A percentile compares a stretch with the other conserved stretches of the same genome.
phyloP scores from a whole-genome alignment of 768 basidiomycete genomes.

The Leucosporidium creatinivorum region DNA sequence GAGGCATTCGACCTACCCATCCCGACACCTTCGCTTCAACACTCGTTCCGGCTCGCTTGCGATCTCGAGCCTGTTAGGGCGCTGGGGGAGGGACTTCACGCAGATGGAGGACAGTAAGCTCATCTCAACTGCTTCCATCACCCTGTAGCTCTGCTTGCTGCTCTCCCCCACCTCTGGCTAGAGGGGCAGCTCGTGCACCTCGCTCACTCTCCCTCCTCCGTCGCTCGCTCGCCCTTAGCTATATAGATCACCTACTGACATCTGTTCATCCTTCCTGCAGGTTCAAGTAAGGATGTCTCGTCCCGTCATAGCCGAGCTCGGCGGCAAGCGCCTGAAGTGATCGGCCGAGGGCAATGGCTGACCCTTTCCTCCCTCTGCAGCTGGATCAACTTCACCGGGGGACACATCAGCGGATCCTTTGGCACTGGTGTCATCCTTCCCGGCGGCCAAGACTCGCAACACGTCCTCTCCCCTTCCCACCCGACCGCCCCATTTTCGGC shows the following conservation, averaged over 20 bases:
- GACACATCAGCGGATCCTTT: conserved; percentile 11
- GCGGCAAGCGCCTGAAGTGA: too few species aligned
- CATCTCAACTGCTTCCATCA: too few species aligned
- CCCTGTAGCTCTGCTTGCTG: too few species aligned
- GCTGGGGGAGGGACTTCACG: conserved; percentile 17
- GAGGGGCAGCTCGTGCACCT: background rate
- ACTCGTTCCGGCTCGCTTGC: conserved; percentile 24
- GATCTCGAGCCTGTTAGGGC: conserved; percentile 22
- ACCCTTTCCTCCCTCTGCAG: background rate
- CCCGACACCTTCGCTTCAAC: background rate
- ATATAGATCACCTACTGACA: background rate
- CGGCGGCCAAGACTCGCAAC: conserved; percentile 27
- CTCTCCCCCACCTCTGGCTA: too few species aligned
- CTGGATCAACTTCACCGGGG: conserved; percentile 29
- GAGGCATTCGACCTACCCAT: conserved; percentile 7
- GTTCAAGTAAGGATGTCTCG: too few species aligned
- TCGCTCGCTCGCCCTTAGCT: background rate
- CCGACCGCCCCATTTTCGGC: conserved; percentile 10
- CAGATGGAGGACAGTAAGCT: conserved; percentile 11
- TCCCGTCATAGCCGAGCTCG: too few species aligned
- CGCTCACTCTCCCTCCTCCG: background rate
- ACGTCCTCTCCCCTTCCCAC: conserved; percentile 16
- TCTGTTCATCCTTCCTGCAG: too few species aligned
- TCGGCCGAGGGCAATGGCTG: too few species aligned
- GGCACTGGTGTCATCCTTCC: conserved; percentile 13